Evolutionary conservation across 495 filamentous ascomycete genomes (phyloP), one percentile per base, ranked within the genome.

Genomic region (Penicillium longicatenatum): DNA sequence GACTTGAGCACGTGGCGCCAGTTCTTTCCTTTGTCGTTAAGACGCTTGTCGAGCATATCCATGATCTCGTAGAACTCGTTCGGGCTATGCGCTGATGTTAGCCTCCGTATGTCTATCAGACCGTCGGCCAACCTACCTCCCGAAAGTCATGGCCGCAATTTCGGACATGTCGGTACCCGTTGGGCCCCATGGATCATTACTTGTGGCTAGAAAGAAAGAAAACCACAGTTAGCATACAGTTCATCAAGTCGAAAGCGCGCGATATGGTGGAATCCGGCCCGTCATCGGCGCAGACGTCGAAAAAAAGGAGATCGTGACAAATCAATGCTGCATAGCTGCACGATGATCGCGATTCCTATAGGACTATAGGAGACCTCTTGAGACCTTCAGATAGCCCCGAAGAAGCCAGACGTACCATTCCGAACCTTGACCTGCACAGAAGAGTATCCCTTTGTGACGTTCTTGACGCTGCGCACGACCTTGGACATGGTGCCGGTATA

Each of bases 1-100:
- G 93, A 94, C 77, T 99, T 99, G 53, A 99, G 80, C 4, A 99
- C 95, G 73, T 99, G 95, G 64, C 95, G 86, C 95, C 95, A 99
- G 73, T 99, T 99, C 82, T 97, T 99, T 65, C 95, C 95, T 73
- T 99, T 99, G 71, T 99, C 95, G 64, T 99, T 99, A 64, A 99
- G 80, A 58, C 95, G 89, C 80, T 98, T 98, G 75, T 98, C 95
- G 58, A 99, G 80, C 94, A 99, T 99, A 73, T 98, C 95, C 87
- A 99, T 96, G 64, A 99, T 97, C 69, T 99, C 93, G 79, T 96
- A 95, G 75, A 98, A 99, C 73, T 97, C 94, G 69, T 86, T 92
- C n/a, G 89, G 90, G 68, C 92, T 96, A 67, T 42, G 55, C 41
- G 57, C 31, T 53, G 30, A 50, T 55, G 47, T 62, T 66, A 64